These are phyloP conservation scores for Capsella rubella DNA, from an alignment of 441 rosid species.

Conservation along the genomic window DNA sequence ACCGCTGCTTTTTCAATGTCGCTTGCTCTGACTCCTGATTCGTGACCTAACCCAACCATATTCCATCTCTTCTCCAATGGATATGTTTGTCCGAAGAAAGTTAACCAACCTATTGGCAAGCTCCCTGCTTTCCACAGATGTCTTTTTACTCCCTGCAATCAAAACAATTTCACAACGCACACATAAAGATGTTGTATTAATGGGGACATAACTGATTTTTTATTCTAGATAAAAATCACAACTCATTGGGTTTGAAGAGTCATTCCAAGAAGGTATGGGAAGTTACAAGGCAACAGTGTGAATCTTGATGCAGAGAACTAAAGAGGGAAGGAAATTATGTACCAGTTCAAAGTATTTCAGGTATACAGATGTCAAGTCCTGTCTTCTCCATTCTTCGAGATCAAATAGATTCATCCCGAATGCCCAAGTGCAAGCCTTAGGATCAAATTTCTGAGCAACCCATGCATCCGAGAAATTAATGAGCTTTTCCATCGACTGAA, in stretches of 20 bases:
- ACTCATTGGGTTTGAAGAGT: not conserved
- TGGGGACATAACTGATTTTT: not conserved
- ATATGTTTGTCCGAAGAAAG: constrained; percentile 61
- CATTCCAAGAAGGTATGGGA: too few relatives aligned
- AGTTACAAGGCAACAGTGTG: constrained; percentile 3
- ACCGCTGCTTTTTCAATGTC: constrained; percentile 75
- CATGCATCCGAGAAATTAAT: constrained; percentile 78
- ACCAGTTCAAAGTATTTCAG: constrained; percentile 70
- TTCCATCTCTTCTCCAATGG: constrained; percentile 83
- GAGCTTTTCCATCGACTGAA: constrained; percentile 60
- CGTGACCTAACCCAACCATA: constrained; percentile 72
- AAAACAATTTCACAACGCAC: constrained; percentile 6
- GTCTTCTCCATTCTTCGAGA: constrained; percentile 80
- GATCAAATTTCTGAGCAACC: constrained; percentile 62
- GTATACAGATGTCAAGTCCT: constrained; percentile 65
- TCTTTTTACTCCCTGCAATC: constrained; percentile 66
- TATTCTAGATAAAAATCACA: not conserved
- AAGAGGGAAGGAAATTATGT: constrained; percentile 31
- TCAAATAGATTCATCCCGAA: constrained; percentile 91
- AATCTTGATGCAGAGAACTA: constrained; percentile 9
- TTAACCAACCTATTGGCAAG: constrained; percentile 82
- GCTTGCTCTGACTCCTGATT: constrained; percentile 49
- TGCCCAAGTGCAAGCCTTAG: constrained; percentile 85
- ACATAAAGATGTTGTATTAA: not conserved
- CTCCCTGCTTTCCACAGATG: constrained; percentile 77